Conservation (phyloP, 2,329 filamentous ascomycete genomes). For the Calonectria naviculata region DNA sequence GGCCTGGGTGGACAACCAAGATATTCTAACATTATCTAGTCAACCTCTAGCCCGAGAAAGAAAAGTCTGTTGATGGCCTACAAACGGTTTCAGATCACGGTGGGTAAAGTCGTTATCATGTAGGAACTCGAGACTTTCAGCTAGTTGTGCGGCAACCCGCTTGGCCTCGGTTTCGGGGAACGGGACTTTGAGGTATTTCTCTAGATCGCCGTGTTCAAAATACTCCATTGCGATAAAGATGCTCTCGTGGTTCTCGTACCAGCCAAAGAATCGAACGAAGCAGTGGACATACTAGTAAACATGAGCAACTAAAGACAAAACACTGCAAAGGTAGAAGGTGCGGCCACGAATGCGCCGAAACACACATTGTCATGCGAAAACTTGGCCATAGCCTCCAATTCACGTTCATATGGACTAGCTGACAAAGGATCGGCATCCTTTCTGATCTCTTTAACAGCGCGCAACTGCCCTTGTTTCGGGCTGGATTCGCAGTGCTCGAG, state of each 20-base stretch:
- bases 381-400: conserved; percentile 1
- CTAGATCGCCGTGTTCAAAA: background rate
- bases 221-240: background rate
- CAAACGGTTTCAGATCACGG: background rate
- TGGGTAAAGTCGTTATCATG: background rate
- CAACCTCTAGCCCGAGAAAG: background rate
- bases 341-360: too few species aligned
- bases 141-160: background rate
- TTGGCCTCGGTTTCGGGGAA: background rate
- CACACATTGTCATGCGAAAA: background rate
- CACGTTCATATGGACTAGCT: background rate
- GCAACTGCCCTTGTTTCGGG: background rate
- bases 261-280: background rate
- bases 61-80: background rate
- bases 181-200: background rate
- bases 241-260: background rate
- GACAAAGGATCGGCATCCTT: conserved; percentile 1
- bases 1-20: background rate
- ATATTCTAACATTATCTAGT: background rate
- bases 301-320: too few species aligned
- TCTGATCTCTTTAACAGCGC: conserved; percentile 3
- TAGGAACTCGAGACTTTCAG: background rate
- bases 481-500: background rate
- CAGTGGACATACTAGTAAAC: background rate
- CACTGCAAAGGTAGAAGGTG: background rate